Percentiles rank a stretch among this genome's conserved stretches.
phyloP scores from a whole-genome alignment of 805 yeast genomes.

The Ogataea zsoltii region DNA sequence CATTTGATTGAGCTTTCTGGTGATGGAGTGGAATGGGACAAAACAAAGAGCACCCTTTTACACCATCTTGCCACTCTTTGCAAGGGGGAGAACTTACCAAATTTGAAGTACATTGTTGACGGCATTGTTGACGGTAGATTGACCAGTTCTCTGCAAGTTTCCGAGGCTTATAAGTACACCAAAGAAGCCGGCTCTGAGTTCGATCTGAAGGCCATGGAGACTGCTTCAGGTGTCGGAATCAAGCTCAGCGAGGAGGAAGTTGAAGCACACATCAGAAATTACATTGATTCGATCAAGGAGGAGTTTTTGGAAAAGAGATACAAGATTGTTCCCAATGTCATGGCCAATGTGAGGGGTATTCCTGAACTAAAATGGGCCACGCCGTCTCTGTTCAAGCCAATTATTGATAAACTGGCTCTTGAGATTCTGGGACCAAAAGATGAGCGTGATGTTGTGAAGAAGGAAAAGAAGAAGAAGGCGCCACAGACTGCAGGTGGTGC shows the following conservation, averaged over 20 bases:
- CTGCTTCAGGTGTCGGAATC: conserved; percentile 81
- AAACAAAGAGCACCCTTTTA: conserved; percentile 60
- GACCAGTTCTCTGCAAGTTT: conserved; percentile 69
- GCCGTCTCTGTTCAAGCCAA: conserved; percentile 82
- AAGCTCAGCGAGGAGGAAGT: conserved; percentile 69
- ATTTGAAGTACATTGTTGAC: conserved; percentile 53
- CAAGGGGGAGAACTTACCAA: conserved; percentile 55
- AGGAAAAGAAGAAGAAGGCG: conserved; percentile 66
- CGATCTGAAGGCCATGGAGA: conserved; percentile 52
- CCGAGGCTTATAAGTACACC: conserved; percentile 77
- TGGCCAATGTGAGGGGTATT: conserved; percentile 74
- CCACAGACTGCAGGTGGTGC: conserved; percentile 20
- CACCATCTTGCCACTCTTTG: conserved; percentile 77
- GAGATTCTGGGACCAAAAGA: conserved; percentile 89
- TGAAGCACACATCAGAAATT: conserved; percentile 53
- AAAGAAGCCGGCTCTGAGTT: conserved; percentile 49
- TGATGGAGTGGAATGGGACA: conserved; percentile 45
- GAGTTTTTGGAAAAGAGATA: conserved; percentile 75
- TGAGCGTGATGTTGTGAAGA: conserved; percentile 83
- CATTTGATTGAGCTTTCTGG: conserved; percentile 53
- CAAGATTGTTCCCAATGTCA: conserved; percentile 69
- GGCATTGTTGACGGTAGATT: conserved; percentile 68
- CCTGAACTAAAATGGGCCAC: conserved; percentile 89
- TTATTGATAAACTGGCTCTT: conserved; percentile 75
- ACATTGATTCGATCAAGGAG: conserved; percentile 57